Evolutionary conservation across 2,329 filamentous ascomycete species (phyloP).

Genomic region (Alternaria burnsii): DNA sequence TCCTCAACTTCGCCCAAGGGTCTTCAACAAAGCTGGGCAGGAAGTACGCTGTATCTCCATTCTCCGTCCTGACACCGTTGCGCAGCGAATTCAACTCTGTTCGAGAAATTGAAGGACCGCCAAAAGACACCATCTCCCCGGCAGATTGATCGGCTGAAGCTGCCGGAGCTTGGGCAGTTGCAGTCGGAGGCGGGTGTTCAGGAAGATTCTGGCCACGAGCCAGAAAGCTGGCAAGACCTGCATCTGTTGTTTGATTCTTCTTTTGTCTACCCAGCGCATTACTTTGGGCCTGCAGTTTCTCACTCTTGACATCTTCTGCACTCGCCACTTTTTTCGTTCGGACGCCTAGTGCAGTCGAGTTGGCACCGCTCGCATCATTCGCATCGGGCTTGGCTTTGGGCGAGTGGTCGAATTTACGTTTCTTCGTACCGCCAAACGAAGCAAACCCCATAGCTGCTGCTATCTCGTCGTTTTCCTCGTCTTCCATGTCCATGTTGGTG

Average conservation of each 20-base stretch:
- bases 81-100: slow-evolving; percentile 49
- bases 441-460: slow-evolving; percentile 77
- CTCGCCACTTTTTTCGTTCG: slow-evolving; percentile 36
- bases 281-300: slow-evolving; percentile 6
- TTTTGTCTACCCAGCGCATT: slow-evolving; percentile 9
- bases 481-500: slow-evolving; percentile 48
- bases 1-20: slow-evolving; percentile 65
- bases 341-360: slow-evolving; percentile 50
- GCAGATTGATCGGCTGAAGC: slow-evolving; percentile 10
- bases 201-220: slow-evolving; percentile 39
- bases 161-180: not conserved
- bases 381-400: slow-evolving; percentile 50
- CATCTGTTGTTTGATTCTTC: slow-evolving; percentile 22
- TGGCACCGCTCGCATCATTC: slow-evolving; percentile 44
- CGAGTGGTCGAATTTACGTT: slow-evolving; percentile 71
- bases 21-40: slow-evolving; percentile 74
- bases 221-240: slow-evolving; percentile 45
- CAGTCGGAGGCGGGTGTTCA: slow-evolving; percentile 23
- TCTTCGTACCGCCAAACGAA: slow-evolving; percentile 73
- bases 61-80: slow-evolving; percentile 54
- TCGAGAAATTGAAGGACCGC: slow-evolving; percentile 36
- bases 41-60: slow-evolving; percentile 74
- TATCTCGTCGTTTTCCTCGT: slow-evolving; percentile 63
- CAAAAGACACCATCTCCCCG: slow-evolving; percentile 38
- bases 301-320: slow-evolving; percentile 3